phyloP scores from a whole-genome alignment of 352 stramenopile species.

The Pythium aquatile region DNA sequence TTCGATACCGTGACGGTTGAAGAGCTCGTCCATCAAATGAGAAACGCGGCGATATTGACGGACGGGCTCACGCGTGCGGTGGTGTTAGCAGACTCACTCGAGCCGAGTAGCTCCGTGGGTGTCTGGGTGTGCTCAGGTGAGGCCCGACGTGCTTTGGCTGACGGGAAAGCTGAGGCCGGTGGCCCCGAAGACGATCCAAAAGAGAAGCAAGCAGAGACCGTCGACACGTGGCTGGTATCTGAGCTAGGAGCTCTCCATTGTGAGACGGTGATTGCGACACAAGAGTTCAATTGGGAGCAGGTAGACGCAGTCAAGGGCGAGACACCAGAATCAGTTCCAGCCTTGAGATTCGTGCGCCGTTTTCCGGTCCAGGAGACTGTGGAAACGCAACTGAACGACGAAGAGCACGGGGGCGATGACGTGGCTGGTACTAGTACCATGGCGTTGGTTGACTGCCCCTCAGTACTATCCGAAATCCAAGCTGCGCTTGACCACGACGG shows the following conservation, averaged over 20 bases:
- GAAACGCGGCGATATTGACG: slow-evolving; percentile 17
- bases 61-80: slow-evolving; percentile 21
- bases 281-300: slow-evolving; percentile 27
- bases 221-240: slow-evolving; percentile 15
- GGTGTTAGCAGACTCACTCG: slow-evolving; percentile 8
- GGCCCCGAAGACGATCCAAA: neutral
- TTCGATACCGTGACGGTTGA: slow-evolving; percentile 17
- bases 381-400: neutral
- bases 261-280: slow-evolving; percentile 19
- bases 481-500: slow-evolving; percentile 19
- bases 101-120: slow-evolving; percentile 2
- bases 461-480: slow-evolving; percentile 10
- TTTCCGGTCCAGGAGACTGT: neutral
- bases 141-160: neutral
- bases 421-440: neutral
- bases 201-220: neutral
- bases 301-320: neutral
- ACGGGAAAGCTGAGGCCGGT: neutral
- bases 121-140: slow-evolving; percentile 20
- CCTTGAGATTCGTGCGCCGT: neutral
- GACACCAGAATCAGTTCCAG: neutral
- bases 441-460: neutral
- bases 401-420: neutral
- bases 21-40: slow-evolving; percentile 21
- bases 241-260: slow-evolving; percentile 21